Evolutionary conservation across 495 filamentous ascomycete species (phyloP).

Genomic region (Cercophora newfieldiana): DNA sequence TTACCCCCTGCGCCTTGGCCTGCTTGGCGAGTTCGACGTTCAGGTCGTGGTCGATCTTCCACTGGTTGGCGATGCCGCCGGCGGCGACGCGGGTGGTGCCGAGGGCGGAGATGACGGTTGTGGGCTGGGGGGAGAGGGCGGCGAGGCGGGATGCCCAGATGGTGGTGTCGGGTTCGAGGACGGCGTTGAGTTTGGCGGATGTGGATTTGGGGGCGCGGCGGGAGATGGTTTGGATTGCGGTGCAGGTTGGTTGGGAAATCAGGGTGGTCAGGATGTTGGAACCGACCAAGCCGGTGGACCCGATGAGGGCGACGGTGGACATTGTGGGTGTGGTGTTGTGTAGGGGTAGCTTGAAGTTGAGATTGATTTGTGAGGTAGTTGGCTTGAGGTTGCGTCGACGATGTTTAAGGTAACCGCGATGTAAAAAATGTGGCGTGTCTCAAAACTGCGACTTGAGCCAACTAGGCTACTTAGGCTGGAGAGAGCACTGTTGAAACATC

Average conservation of each 20-base stretch:
- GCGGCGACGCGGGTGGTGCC: conserved; percentile 66
- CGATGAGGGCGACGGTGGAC: conserved; percentile 52
- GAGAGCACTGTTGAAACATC: neutral
- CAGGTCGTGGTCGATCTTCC: conserved; percentile 74
- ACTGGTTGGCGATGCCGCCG: conserved; percentile 70
- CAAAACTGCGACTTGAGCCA: neutral
- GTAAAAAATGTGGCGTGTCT: neutral
- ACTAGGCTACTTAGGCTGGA: neutral
- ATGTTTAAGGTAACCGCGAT: neutral
- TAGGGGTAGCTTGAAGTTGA: neutral
- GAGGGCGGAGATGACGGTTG: conserved; percentile 63
- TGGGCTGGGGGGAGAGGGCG: conserved; percentile 55
- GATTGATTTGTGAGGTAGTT: neutral
- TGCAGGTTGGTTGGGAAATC: conserved; percentile 43
- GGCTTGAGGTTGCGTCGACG: neutral
- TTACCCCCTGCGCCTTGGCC: conserved; percentile 62
- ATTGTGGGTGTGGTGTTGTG: conserved; percentile 21
- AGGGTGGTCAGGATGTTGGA: conserved; percentile 58
- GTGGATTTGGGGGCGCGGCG: conserved; percentile 50
- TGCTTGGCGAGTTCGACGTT: conserved; percentile 68
- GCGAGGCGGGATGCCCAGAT: conserved; percentile 59
- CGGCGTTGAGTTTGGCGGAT: conserved; percentile 52
- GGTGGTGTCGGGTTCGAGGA: conserved; percentile 46
- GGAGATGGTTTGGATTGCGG: conserved; percentile 57
- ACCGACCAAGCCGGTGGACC: conserved; percentile 59